phyloP scores from a whole-genome alignment of 2,329 filamentous ascomycete species.

The Xylogone sp. region DNA sequence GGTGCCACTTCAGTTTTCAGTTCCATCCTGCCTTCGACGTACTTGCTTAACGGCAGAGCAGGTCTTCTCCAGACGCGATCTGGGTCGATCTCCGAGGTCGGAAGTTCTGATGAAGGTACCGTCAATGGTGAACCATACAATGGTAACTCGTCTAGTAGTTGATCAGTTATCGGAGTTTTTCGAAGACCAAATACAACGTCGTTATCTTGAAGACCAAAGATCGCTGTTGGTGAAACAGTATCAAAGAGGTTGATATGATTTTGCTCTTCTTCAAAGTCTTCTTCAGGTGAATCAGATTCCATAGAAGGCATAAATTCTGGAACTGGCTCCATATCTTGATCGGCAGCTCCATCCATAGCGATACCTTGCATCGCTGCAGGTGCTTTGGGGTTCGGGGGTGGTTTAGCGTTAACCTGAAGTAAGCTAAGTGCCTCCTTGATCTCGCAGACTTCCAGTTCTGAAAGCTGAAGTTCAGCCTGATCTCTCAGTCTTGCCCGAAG shows the following conservation, averaged over 20 bases:
- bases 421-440: constrained; percentile 15
- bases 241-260: constrained; percentile 26
- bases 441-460: background rate
- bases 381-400: constrained; percentile 23
- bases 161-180: constrained; percentile 70
- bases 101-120: constrained; percentile 54
- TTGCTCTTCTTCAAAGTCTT: constrained; percentile 33
- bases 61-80: constrained; percentile 72
- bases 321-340: constrained; percentile 44
- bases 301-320: constrained; percentile 65
- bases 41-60: constrained; percentile 83
- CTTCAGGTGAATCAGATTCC: constrained; percentile 54
- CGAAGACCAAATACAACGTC: constrained; percentile 78
- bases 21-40: constrained; percentile 75
- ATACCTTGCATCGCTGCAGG: constrained; percentile 25
- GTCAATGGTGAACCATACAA: constrained; percentile 67
- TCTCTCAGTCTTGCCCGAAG: constrained; percentile 53
- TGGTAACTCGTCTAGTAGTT: constrained; percentile 75
- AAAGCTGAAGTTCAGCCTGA: constrained; percentile 35
- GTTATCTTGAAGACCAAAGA: constrained; percentile 79
- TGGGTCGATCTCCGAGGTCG: constrained; percentile 55
- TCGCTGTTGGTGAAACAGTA: constrained; percentile 66
- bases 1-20: constrained; percentile 63
- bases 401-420: constrained; percentile 65
- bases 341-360: constrained; percentile 26